Conservation (phyloP, 2,329 filamentous ascomycete species). For the Grosmannia serpens region DNA sequence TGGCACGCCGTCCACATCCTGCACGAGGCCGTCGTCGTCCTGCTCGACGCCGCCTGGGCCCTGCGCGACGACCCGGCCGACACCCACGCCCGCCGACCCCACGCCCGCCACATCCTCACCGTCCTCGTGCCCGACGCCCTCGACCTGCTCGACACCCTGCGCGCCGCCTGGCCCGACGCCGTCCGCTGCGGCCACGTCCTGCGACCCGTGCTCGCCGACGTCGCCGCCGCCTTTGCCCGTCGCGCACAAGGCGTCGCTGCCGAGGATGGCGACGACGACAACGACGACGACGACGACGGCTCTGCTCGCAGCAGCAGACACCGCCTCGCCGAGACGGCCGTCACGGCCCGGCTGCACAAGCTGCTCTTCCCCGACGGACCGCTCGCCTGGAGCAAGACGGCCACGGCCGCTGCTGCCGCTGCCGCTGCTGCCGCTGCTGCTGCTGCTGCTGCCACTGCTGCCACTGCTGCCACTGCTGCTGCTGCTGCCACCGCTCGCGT, state of each 20-base stretch:
- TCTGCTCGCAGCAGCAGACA: neutral
- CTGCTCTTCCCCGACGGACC: neutral
- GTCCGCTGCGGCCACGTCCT: neutral
- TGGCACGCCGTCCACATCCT: slow-evolving; percentile 2
- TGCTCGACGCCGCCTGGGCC: slow-evolving; percentile 2
- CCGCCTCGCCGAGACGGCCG: neutral
- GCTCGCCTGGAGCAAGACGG: neutral
- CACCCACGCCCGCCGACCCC: neutral
- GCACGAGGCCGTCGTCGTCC: neutral
- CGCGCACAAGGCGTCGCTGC: too few species aligned
- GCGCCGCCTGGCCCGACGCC: neutral
- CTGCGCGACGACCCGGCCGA: too few species aligned
- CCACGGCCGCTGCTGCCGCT: neutral
- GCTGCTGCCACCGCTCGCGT: neutral
- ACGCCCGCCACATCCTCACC: neutral
- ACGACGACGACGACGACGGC: neutral
- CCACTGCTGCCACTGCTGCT: too few species aligned
- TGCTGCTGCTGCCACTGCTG: neutral
- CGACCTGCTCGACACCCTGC: neutral
- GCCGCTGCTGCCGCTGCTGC: too few species aligned
- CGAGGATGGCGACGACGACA: neutral
- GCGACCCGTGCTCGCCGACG: neutral
- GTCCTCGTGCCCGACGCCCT: neutral
- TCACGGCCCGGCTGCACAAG: neutral
- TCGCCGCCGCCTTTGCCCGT: neutral